A percentile compares a stretch with the other conserved stretches of the same genome.
Conservation (phyloP, 495 filamentous ascomycete species). For the Chlorociboria aeruginascens region DNA sequence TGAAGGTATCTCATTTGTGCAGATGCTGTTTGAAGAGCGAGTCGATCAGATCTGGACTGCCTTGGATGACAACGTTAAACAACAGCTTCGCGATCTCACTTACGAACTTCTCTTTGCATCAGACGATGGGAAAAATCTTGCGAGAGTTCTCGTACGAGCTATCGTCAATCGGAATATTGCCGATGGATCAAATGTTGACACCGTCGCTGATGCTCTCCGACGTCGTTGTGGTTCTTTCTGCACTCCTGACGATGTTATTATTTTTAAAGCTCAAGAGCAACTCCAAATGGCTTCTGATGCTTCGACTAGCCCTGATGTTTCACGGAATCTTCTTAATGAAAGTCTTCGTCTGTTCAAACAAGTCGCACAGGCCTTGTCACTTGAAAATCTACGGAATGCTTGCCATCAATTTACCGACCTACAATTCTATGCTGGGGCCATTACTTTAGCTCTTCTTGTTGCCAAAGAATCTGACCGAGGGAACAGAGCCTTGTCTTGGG, state of each 20-base stretch:
- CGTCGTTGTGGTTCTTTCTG: conserved; percentile 93
- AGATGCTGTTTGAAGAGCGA: conserved; percentile 85
- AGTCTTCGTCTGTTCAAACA: conserved; percentile 79
- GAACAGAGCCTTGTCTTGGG: conserved; percentile 65
- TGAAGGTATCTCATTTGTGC: conserved; percentile 90
- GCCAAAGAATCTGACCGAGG: conserved; percentile 73
- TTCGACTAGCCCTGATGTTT: conserved; percentile 57
- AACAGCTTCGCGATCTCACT: conserved; percentile 61
- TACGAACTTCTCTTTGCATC: conserved; percentile 80
- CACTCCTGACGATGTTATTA: conserved; percentile 88
- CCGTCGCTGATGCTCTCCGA: conserved; percentile 82
- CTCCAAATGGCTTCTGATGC: conserved; percentile 77
- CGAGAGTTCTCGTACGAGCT: conserved; percentile 90
- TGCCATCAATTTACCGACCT: conserved; percentile 65
- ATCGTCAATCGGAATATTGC: conserved; percentile 97
- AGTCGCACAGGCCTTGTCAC: conserved; percentile 68
- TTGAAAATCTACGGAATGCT: conserved; percentile 67
- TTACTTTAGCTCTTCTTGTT: conserved; percentile 71
- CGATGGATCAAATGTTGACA: conserved; percentile 91
- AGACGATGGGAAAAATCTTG: conserved; percentile 70
- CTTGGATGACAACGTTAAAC: conserved; percentile 54
- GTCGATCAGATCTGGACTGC: conserved; percentile 79
- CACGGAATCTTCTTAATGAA: conserved; percentile 76
- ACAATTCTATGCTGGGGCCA: conserved; percentile 91
- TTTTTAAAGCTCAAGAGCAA: conserved; percentile 95